phyloP scores from a whole-genome alignment of 2,329 filamentous ascomycete genomes.

The Paramyrothecium sp. region DNA sequence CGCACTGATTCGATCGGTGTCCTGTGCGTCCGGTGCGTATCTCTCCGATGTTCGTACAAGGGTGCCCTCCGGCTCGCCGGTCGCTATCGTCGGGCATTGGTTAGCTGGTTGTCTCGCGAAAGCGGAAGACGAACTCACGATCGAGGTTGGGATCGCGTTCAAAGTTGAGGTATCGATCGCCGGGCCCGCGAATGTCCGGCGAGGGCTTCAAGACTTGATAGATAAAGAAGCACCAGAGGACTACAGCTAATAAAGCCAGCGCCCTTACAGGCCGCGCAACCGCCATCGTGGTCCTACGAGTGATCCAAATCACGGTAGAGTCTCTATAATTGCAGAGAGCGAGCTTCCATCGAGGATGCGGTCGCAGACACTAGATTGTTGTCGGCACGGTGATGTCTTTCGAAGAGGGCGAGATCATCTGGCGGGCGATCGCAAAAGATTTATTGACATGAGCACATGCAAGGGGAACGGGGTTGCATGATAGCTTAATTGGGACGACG shows the following conservation, averaged over 20 bases:
- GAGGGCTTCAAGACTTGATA: slow-evolving; percentile 69
- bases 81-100: slow-evolving; percentile 51
- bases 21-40: slow-evolving; percentile 73
- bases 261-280: slow-evolving; percentile 82
- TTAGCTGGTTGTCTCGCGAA: no score
- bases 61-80: slow-evolving; percentile 76
- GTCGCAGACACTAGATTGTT: no score
- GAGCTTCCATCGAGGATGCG: no score
- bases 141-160: slow-evolving; percentile 83
- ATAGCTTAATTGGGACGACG: not conserved
- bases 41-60: slow-evolving; percentile 72
- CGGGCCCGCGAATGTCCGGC: slow-evolving; percentile 38
- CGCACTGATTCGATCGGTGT: slow-evolving; percentile 85
- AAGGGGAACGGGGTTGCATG: not conserved
- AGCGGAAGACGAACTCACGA: slow-evolving; percentile 53
- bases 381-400: not conserved
- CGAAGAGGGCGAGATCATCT: not conserved
- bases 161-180: slow-evolving; percentile 52
- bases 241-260: slow-evolving; percentile 67
- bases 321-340: no score
- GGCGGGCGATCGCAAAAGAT: not conserved
- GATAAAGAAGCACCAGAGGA: slow-evolving; percentile 76
- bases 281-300: slow-evolving; percentile 59
- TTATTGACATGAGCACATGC: not conserved
- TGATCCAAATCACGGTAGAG: no score